phyloP scores from a whole-genome alignment of 306 rosid species.

The Malus orientalis region DNA sequence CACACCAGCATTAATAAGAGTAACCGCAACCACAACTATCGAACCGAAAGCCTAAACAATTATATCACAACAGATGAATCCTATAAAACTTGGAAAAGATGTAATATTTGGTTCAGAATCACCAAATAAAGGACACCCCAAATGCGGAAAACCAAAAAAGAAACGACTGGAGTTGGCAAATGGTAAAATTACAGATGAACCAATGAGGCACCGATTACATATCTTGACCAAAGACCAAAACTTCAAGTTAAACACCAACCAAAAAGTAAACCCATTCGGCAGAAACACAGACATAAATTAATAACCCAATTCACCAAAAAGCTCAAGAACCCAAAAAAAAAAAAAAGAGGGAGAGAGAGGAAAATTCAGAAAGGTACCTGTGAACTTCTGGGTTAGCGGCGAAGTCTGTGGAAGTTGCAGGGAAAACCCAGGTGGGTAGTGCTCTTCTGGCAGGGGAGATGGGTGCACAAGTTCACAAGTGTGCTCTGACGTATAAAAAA shows the following conservation, averaged over 20 bases:
- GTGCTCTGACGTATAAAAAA: not conserved
- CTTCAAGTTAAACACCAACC: not conserved
- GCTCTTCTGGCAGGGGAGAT: constrained; percentile 5
- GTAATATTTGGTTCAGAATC: not conserved
- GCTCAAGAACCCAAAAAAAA: not conserved
- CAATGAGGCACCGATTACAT: not conserved
- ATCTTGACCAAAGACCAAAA: not conserved
- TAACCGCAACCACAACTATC: not conserved
- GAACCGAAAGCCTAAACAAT: not conserved
- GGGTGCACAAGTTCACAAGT: constrained; percentile 1
- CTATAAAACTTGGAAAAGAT: not conserved
- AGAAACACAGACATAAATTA: not conserved
- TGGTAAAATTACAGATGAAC: not conserved
- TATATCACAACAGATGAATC: not conserved
- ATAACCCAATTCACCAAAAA: not conserved
- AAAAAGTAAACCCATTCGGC: constrained; percentile 2
- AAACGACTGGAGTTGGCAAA: not conserved
- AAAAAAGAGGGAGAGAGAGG: not conserved
- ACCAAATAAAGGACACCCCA: not conserved
- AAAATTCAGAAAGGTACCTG: constrained; percentile 17
- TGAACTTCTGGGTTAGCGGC: constrained; percentile 7
- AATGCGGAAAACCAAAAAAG: not conserved
- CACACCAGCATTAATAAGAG: not conserved
- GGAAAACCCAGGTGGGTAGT: constrained; percentile 11
- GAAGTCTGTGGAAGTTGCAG: not conserved